Evolutionary conservation across 495 filamentous ascomycete species (phyloP), one percentile per base, ranked within the genome.

Genomic region (Astrothelium macrocarpum): DNA sequence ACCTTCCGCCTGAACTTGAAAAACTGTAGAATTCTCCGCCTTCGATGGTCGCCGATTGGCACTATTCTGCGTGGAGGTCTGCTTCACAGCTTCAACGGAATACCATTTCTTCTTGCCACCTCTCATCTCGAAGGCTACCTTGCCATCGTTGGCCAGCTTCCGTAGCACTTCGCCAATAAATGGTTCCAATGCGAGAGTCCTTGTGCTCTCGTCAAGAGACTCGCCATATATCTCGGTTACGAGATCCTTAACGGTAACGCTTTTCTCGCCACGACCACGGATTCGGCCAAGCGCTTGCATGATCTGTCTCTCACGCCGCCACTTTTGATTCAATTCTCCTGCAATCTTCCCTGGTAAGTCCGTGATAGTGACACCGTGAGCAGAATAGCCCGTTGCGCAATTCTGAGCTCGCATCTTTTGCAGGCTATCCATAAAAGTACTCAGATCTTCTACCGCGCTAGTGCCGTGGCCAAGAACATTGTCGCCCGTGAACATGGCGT

Each of bases 71-170:
- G n/a, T n/a, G n/a, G n/a, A n/a, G n/a, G n/a, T n/a, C n/a, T n/a
- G n/a, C n/a, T n/a, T n/a, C 3, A 20, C 43, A 3, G n/a, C 49
- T 56, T 56, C 49, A 1, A 60, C 31, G 1, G 32, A 5, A 71
- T 76, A 82, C 79, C 80, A 82, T 64, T 72, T 73, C 67, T 75
- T 78, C 61, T 72, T 65, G 3, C 76, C 73, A 1, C 66, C 68
- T 39, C 68, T 59, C 14, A 79, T 59, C 65, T 76, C 71, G 68
- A 82, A 82, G 2, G 70, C 79, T 23, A 84, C 77, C 45, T 75
- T 78, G 0, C 76, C 70, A 63, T 84, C 81, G 23, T 76, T 78
- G 2, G 77, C 75, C 61, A 84, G 66, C 68, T 82, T 84, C 25
- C 74, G 58, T 60, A 82, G 62, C 3, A 81, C 73, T 63, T 84